Evolutionary conservation across 2,329 filamentous ascomycete species (phyloP).

Genomic region (Cercospora citrullina): DNA sequence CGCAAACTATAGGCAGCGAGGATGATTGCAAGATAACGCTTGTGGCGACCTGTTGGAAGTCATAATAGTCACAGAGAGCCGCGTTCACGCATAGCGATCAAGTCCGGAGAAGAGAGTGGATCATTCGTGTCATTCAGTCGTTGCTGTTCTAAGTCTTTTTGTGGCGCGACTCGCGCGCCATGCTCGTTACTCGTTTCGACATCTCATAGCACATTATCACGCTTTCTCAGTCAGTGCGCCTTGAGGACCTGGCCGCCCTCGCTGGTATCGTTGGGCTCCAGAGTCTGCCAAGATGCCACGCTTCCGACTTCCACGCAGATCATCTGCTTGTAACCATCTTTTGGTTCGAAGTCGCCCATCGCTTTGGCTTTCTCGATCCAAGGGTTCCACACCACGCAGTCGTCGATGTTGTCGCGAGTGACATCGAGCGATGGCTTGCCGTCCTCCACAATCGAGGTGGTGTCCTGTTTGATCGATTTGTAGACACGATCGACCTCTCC

Average conservation of each 20-base stretch:
- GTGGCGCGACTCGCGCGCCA: not conserved
- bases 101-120: not conserved
- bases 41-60: not conserved
- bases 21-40: not conserved
- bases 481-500: conserved; percentile 89
- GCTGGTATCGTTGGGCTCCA: conserved; percentile 75
- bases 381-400: conserved; percentile 96
- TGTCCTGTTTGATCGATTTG: conserved; percentile 61
- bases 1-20: not conserved
- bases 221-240: conserved; percentile 26
- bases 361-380: conserved; percentile 81
- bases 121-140: not conserved
- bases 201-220: conserved; percentile 12
- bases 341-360: conserved; percentile 84
- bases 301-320: conserved; percentile 89
- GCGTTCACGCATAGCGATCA: not conserved
- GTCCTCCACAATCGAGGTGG: conserved; percentile 63
- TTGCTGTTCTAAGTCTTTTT: conserved; percentile 1
- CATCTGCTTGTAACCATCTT: conserved; percentile 90
- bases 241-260: conserved; percentile 62
- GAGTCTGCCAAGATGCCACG: conserved; percentile 76
- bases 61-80: not conserved
- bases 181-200: conserved; percentile 12
- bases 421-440: conserved; percentile 69
- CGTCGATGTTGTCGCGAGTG: conserved; percentile 77